Percentiles rank a stretch among this genome's conserved stretches.
Conservation (phyloP, 2,329 filamentous ascomycete genomes). For the Monilinia polystroma region DNA sequence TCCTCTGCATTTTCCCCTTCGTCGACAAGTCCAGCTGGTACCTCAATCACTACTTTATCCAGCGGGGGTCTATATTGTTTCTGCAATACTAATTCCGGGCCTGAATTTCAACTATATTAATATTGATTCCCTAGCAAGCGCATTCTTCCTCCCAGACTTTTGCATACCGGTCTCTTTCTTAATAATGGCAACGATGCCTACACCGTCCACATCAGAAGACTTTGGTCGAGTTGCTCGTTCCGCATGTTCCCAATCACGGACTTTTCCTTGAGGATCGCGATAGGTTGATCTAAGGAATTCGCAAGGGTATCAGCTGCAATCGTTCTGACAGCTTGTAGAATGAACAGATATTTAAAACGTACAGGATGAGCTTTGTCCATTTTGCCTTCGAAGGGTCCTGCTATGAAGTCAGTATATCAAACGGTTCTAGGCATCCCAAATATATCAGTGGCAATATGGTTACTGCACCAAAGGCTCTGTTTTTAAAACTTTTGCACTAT, state of each 20-base stretch:
- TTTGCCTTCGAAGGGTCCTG: slow-evolving; percentile 48
- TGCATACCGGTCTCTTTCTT: slow-evolving; percentile 49
- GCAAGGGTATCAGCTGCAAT: background rate
- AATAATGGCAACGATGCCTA: slow-evolving; percentile 71
- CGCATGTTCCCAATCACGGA: slow-evolving; percentile 69
- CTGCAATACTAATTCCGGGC: slow-evolving; percentile 60
- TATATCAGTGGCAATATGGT: background rate
- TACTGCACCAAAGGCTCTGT: slow-evolving; percentile 18
- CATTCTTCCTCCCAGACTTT: background rate
- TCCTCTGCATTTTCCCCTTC: slow-evolving; percentile 60
- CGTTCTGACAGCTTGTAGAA: background rate
- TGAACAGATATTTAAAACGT: slow-evolving; percentile 31
- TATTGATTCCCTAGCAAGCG: background rate
- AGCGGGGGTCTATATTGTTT: slow-evolving; percentile 67
- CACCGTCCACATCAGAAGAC: slow-evolving; percentile 64
- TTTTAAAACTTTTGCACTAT: slow-evolving; percentile 15
- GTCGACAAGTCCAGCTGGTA: slow-evolving; percentile 64
- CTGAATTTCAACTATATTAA: slow-evolving; percentile 29
- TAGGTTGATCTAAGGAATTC: slow-evolving; percentile 55
- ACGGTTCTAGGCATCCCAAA: background rate
- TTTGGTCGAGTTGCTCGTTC: slow-evolving; percentile 67
- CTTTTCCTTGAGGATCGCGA: slow-evolving; percentile 57
- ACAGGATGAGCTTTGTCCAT: slow-evolving; percentile 62
- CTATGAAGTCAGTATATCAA: slow-evolving; percentile 5
- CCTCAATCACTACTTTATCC: slow-evolving; percentile 58